These are phyloP conservation scores for Mucor saturninus DNA, from an alignment of 371 early-diverging fungal species.

Conservation along the genomic window DNA sequence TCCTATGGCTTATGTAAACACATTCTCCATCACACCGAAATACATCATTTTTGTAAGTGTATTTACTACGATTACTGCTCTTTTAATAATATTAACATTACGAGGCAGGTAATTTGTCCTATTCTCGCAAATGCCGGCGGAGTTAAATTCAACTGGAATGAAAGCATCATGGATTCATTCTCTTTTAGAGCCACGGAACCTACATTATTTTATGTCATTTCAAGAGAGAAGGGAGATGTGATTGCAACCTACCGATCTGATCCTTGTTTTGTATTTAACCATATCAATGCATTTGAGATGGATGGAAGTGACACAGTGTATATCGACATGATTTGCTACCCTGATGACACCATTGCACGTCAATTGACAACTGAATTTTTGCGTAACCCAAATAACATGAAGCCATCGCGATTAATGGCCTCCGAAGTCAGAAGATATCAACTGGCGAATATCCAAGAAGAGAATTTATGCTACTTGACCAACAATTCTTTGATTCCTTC, in stretches of 20 bases:
- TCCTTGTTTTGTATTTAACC: slow-evolving; percentile 69
- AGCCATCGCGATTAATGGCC: slow-evolving; percentile 47
- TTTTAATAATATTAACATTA: not conserved
- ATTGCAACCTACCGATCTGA: slow-evolving; percentile 67
- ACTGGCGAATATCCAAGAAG: slow-evolving; percentile 58
- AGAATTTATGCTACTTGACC: slow-evolving; percentile 48
- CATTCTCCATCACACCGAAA: slow-evolving; percentile 71
- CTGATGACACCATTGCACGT: slow-evolving; percentile 64
- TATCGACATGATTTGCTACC: slow-evolving; percentile 68
- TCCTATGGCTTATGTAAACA: slow-evolving; percentile 72
- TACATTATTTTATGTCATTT: slow-evolving; percentile 70
- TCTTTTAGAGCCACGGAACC: slow-evolving; percentile 58
- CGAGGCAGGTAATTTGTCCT: slow-evolving; percentile 49
- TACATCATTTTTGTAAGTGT: slow-evolving; percentile 68
- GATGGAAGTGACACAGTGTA: slow-evolving; percentile 55
- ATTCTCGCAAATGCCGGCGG: slow-evolving; percentile 60
- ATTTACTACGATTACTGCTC: not conserved
- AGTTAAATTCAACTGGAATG: slow-evolving; percentile 69
- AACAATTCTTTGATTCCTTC: slow-evolving; percentile 36
- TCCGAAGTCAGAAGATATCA: slow-evolving; percentile 69
- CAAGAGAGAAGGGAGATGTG: slow-evolving; percentile 65
- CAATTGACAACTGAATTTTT: slow-evolving; percentile 59
- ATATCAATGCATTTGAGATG: slow-evolving; percentile 78
- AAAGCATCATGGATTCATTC: slow-evolving; percentile 71
- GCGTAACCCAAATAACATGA: slow-evolving; percentile 47